Base-by-base conservation (phyloP, 1,284 basidiomycete species). In the Leucoagaricus sp. region DNA sequence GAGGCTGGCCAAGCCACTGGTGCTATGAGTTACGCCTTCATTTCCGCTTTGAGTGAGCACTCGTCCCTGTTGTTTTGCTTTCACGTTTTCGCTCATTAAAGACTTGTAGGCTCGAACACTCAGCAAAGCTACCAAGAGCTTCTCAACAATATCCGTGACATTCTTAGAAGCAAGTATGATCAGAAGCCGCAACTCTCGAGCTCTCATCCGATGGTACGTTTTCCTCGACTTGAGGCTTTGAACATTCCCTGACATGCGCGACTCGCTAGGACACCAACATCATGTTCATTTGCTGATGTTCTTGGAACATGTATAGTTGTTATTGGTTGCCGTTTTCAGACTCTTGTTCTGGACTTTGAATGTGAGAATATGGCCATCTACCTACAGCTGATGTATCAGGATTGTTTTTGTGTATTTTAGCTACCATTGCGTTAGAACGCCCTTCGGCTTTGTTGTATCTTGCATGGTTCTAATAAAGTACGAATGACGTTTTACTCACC, bases 131-230 rank as follows among this genome's bases (percentile, higher is more conserved):
- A 95, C 65, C 84, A 88, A 66, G 82, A 91, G 66, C 82, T 96
- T 4, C 80, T 96, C n/a, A 72, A 77, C 59, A 83, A 77, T 34
- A 80, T 96, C 58, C 83, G 88, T 44, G 73, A 68, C 10, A 84
- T 87, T 61, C 72, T 93, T 58, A 71, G 66, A 38, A 63, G 69
- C 51, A 90, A 90, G 69, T 96, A 95, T 68, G 84, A 81, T 50
- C 94, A 96, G 79, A 94, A 93, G 71, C 93, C 93, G 9, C 90
- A 91, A 83, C 76, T 91, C 34, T 88, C 88, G 41, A 81, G 83
- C 63, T 91, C 90, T 31, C 89, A 92, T 65, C 89, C 88, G 0
- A 91, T 92, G 70, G 89, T 88, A 64, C 64, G 78, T 51, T 59
- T 25, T 47, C 5, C n/a, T 49, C n/a, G 31, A 55, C 28, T 7